Percentiles rank a stretch among this genome's conserved stretches.
phyloP scores from a whole-genome alignment of 345 rosid species.

The Salix purpurea region DNA sequence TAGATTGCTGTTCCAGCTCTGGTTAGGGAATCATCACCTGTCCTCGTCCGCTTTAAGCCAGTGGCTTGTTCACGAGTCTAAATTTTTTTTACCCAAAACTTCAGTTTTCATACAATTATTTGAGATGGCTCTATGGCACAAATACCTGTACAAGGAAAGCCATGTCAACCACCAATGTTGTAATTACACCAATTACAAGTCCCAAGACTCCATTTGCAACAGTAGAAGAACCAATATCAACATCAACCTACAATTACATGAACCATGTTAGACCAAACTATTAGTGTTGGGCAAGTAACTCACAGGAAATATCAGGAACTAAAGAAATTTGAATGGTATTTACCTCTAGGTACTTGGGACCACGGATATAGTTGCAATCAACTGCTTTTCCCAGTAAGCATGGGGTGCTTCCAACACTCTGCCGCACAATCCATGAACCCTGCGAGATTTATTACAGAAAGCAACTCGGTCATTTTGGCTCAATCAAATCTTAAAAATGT shows the following conservation, averaged over 20 bases:
- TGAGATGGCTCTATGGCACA: constrained; percentile 2
- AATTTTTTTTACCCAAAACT: no score
- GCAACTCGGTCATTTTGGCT: background rate
- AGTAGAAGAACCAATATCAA: constrained; percentile 95
- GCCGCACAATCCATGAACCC: constrained; percentile 99
- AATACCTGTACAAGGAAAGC: constrained; percentile 95
- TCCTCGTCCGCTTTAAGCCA: no score
- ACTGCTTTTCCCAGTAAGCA: constrained; percentile 95
- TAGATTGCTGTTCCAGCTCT: no score
- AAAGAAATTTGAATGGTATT: constrained; percentile 8
- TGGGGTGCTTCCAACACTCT: constrained; percentile 98
- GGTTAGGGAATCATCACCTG: no score
- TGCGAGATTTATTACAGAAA: constrained; percentile 22
- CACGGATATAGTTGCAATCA: constrained; percentile 90
- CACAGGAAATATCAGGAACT: background rate
- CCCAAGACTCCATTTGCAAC: constrained; percentile 99
- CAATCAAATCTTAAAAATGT: background rate
- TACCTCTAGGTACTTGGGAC: constrained; percentile 81
- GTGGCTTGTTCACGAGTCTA: no score
- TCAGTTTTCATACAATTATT: background rate
- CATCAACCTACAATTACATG: constrained; percentile 57
- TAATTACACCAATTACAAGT: constrained; percentile 91
- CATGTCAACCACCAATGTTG: constrained; percentile 92
- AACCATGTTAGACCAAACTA: constrained; percentile 13
- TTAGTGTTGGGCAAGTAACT: background rate